Base-by-base conservation (phyloP, 176 grass and related monocot species). In the Aegilops sharonensis region DNA sequence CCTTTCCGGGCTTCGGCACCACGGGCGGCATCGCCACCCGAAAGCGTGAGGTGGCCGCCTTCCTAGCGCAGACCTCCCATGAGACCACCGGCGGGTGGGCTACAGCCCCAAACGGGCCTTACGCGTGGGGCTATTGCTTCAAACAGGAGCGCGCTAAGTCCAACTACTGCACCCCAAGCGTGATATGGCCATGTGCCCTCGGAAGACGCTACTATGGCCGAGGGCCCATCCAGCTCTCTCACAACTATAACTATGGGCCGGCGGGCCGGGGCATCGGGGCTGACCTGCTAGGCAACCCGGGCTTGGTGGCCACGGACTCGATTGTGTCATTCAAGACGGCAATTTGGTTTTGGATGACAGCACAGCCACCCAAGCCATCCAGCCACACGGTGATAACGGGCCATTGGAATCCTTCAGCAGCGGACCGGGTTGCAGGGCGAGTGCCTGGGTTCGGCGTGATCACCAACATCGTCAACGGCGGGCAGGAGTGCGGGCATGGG, bases 381-480 rank as follows among this genome's bases (percentile, higher is more conserved):
- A 75, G 52, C 64, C 92, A 94, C 1, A 77, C 17, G 1, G 92
- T 89, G 21, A 70, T 87, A 23, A 91, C 89, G 1, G 86, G 75
- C 0, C 63, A 69, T n/a, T 91, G 89, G 87, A 89, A 3, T 1
- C 84, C 89, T 0, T 7, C 77, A 0, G 12, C 0, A 0, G 35
- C 20, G 2, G 89, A 91, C 42, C 1, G 0, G 18, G n/a, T 45
- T 0, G 89, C 89, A 0, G 64, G 81, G 2, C 35, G 89, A 20
- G 1, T 27, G 36, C 54, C 87, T 0, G 92, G 92, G 0, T 94
- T 79, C 15, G 89, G 89, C 0, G 50, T 79, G 3, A 85, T 84
- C 85, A 94, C 87, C 45, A 89, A 94, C 86, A 87, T 94, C 60
- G 87, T 94, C 42, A 94, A 94, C 48, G 84, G 92, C 17, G 89